A percentile compares a stretch with the other conserved stretches of the same genome.
Evolutionary conservation across 2,329 filamentous ascomycete species (phyloP).

Genomic region (Trichoderma hamatum): DNA sequence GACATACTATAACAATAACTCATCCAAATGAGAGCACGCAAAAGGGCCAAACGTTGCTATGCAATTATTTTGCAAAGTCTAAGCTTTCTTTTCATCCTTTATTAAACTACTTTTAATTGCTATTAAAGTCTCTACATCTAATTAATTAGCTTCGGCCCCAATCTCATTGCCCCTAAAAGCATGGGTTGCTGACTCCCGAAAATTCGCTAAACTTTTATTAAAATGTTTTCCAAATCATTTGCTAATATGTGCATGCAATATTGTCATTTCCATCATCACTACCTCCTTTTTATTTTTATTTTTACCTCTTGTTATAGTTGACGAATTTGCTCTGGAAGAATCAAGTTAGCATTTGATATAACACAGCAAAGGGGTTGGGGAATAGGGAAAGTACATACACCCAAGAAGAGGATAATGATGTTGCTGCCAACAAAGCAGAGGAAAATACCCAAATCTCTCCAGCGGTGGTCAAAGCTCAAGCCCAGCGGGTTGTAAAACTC

Average conservation of each 20-base stretch:
- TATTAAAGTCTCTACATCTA: constrained; percentile 14
- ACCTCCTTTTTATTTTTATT: too few relatives aligned
- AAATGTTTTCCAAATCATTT: not conserved
- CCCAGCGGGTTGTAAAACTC: constrained; percentile 74
- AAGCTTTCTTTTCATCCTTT: not conserved
- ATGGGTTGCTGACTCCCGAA: not conserved
- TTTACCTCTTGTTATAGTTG: constrained; percentile 56
- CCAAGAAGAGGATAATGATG: constrained; percentile 61
- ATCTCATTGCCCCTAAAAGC: not conserved
- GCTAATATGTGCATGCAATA: not conserved
- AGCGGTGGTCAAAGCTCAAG: constrained; percentile 69
- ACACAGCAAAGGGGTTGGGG: not conserved
- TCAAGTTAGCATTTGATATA: constrained; percentile 20
- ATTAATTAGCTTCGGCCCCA: not conserved
- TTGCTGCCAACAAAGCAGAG: constrained; percentile 77
- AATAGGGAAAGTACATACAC: constrained; percentile 46
- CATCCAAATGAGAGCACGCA: not conserved
- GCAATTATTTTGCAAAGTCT: not conserved
- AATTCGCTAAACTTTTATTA: not conserved
- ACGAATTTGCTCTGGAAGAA: constrained; percentile 51
- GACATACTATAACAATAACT: not conserved
- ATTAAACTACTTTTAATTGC: not conserved
- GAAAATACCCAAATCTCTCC: constrained; percentile 83
- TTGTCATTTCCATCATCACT: not conserved
- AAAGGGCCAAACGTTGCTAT: not conserved